These are phyloP conservation scores for Tephrocybe rancida DNA, from an alignment of 768 basidiomycete species.

Conservation along the genomic window DNA sequence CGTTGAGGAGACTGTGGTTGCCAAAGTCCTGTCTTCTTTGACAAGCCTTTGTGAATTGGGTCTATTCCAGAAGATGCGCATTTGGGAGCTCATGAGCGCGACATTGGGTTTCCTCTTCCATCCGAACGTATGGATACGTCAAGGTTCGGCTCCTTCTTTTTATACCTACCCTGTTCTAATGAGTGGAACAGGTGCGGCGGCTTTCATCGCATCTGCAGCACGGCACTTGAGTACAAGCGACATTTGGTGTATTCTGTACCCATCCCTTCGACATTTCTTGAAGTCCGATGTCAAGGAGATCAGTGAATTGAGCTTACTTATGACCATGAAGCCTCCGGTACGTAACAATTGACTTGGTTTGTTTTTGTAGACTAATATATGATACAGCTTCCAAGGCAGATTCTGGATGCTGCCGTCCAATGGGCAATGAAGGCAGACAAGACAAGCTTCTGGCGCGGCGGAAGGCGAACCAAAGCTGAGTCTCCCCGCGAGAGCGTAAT, in stretches of 20 bases:
- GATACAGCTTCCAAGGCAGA: constrained; percentile 61
- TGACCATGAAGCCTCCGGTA: constrained; percentile 80
- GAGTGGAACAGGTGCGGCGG: constrained; percentile 64
- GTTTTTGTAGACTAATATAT: not conserved
- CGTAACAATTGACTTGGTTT: constrained; percentile 23
- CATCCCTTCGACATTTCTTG: constrained; percentile 83
- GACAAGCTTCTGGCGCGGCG: constrained; percentile 75
- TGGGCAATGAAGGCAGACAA: constrained; percentile 90
- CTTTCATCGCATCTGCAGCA: constrained; percentile 87
- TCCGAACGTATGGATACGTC: constrained; percentile 94
- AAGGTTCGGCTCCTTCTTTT: constrained; percentile 55
- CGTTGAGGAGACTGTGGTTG: constrained; percentile 93
- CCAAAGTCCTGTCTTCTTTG: constrained; percentile 84
- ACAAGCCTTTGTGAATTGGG: constrained; percentile 90
- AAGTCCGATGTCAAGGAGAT: constrained; percentile 80
- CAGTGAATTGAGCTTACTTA: constrained; percentile 73
- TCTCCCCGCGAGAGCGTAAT: constrained; percentile 75
- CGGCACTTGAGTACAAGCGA: constrained; percentile 84
- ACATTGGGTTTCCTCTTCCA: constrained; percentile 91
- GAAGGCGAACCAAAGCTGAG: constrained; percentile 57
- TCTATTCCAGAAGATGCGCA: constrained; percentile 90
- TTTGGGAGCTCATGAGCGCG: constrained; percentile 95
- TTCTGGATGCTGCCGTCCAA: constrained; percentile 82
- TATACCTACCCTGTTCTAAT: constrained; percentile 3
- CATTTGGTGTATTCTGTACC: constrained; percentile 97